Conservation (phyloP, 1,139 yeast species). For the Scheffersomyces quercinus region DNA sequence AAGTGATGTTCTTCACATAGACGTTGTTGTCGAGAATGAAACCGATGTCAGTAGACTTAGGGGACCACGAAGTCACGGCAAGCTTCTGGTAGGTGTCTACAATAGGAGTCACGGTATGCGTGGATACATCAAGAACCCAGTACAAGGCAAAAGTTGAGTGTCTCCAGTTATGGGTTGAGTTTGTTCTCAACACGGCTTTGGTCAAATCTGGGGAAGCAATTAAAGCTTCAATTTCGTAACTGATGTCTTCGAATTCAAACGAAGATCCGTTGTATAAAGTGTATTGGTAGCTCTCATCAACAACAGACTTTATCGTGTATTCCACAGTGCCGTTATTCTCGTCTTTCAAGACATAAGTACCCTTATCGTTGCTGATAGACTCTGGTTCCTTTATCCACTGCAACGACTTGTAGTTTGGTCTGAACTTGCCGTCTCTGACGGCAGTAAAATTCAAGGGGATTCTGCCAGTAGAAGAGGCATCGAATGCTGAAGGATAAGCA, state of each 20-base stretch:
- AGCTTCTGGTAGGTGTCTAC: slow-evolving; percentile 15
- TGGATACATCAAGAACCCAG: slow-evolving; percentile 34
- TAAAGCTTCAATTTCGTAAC: slow-evolving; percentile 52
- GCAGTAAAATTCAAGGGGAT: slow-evolving; percentile 31
- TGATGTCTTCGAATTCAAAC: slow-evolving; percentile 38
- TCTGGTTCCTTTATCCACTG: slow-evolving; percentile 68
- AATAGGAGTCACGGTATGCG: slow-evolving; percentile 16
- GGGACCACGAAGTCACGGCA: slow-evolving; percentile 27
- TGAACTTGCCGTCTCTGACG: slow-evolving; percentile 52
- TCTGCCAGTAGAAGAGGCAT: slow-evolving; percentile 20
- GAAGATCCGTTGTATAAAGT: slow-evolving; percentile 50
- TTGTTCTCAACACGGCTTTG: slow-evolving; percentile 55
- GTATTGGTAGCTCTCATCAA: slow-evolving; percentile 46
- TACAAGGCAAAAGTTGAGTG: slow-evolving; percentile 41
- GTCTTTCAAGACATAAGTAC: slow-evolving; percentile 50
- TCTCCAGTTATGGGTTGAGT: slow-evolving; percentile 51
- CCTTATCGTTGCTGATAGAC: slow-evolving; percentile 45
- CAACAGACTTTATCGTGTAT: slow-evolving; percentile 50
- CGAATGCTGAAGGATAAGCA: background rate
- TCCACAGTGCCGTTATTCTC: slow-evolving; percentile 22
- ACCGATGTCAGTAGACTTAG: slow-evolving; percentile 34
- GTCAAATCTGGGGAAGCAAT: slow-evolving; percentile 66
- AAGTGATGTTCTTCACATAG: slow-evolving; percentile 26
- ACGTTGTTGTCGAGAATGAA: slow-evolving; percentile 41
- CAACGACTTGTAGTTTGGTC: slow-evolving; percentile 49